Evolutionary conservation across 805 yeast genomes (phyloP), one percentile per base, ranked within the genome.

Genomic region (Monosporozyma aquatica): DNA sequence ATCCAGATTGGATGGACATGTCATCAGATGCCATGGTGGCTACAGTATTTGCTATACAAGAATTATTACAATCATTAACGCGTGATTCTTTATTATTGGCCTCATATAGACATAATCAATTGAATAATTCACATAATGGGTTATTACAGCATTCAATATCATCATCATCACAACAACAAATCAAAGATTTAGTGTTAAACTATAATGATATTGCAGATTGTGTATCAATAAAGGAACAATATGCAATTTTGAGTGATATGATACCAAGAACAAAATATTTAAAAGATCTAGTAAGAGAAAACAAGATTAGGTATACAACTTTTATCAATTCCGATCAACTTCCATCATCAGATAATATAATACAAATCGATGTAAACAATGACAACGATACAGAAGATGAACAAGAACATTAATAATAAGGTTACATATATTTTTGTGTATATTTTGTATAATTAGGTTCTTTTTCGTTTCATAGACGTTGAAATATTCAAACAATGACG

Each of bases 11-110:
- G 37, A 44, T 50, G 40, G 44, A 50, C 5, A 52, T 58, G 8
- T 37, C 52, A 4, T 48, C 51, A 14, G 45, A 47, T n/a, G 61
- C 61, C 6, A 45, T 47, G 13, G 47, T 50, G 3, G 58, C 58
- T 11, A 49, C 55, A 1, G 56, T 58, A 5, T 49, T 57, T 39
- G 56, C 60, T 3, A 55, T 59, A 1, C 59, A 57, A 37, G 40
- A 48, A 4, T 54, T 58, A 27, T 43, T 58, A 1, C 53, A 57
- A 28, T 43, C 45, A 3, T 39, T 58, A 5, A 47, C 52, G 5
- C 49, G 43, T 24, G 59, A 57, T 26, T 48, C 59, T 1, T 17
- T 55, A 3, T 20, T 25, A 18, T 18, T 26, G 11, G 17, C 13
- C 39, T 11, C 46, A 48, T 18, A 37, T 55, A n/a, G 47, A 47